Evolutionary conservation across 2,329 filamentous ascomycete species (phyloP).

Genomic region (Fusarium musae): DNA sequence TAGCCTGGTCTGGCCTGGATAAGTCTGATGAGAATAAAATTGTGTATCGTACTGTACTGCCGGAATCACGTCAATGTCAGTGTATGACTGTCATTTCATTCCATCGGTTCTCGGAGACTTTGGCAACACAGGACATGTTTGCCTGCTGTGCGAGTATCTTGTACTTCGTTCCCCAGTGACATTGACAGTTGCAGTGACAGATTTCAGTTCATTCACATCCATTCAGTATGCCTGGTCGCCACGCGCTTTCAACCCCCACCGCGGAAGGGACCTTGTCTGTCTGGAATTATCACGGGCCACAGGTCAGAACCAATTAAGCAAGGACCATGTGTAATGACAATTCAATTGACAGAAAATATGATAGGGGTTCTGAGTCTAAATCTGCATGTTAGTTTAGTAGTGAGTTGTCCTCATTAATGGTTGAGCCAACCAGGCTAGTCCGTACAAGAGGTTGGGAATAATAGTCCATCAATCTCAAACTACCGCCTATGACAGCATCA

Average conservation of each 20-base stretch:
- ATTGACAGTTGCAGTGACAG: not conserved
- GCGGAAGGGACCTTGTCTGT: constrained; percentile 15
- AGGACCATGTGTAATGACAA: constrained; percentile 35
- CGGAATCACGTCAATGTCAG: constrained; percentile 22
- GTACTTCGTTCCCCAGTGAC: constrained; percentile 22
- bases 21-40: constrained; percentile 9
- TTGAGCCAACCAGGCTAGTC: constrained; percentile 8
- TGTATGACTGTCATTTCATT: not conserved
- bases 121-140: not conserved
- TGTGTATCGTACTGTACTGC: constrained; percentile 27
- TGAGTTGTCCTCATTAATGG: constrained; percentile 20
- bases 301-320: constrained; percentile 37
- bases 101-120: constrained; percentile 20
- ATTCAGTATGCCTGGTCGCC: constrained; percentile 13
- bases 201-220: not conserved
- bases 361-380: constrained; percentile 9
- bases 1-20: constrained; percentile 8
- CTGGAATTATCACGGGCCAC: constrained; percentile 3
- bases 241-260: constrained; percentile 34
- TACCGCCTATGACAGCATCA: not conserved
- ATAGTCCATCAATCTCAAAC: constrained; percentile 5
- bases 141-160: constrained; percentile 22
- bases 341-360: constrained; percentile 8
- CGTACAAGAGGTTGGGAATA: constrained; percentile 7
- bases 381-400: constrained; percentile 11